Evolutionary conservation across 2,329 filamentous ascomycete genomes (phyloP).

Genomic region (Ascochyta koolunga): DNA sequence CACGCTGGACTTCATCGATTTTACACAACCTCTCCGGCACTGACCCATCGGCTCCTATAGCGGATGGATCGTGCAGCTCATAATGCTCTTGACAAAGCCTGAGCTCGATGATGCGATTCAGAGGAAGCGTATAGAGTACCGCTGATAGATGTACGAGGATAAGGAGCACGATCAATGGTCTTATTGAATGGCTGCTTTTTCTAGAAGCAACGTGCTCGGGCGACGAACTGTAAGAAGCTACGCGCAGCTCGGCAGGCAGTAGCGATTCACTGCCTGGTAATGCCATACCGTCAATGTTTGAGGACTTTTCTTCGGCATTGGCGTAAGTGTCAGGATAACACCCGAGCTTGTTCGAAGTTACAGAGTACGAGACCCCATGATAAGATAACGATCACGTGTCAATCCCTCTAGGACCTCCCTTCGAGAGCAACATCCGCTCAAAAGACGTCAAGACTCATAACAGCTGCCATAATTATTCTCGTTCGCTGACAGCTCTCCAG

Average conservation of each 20-base stretch:
- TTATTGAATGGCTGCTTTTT: conserved; percentile 24
- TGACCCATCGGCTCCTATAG: conserved; percentile 44
- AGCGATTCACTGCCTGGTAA: not conserved
- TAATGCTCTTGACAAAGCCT: conserved; percentile 59
- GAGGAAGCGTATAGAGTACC: conserved; percentile 44
- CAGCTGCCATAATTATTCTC: not conserved
- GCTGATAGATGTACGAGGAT: conserved; percentile 42
- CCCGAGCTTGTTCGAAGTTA: not conserved
- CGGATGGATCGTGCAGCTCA: conserved; percentile 46
- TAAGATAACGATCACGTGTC: conserved; percentile 15
- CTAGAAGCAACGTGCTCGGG: not conserved
- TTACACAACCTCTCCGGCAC: conserved; percentile 63
- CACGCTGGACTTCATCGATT: conserved; percentile 57
- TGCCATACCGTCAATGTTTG: not conserved
- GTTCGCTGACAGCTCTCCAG: not conserved
- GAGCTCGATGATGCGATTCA: conserved; percentile 46
- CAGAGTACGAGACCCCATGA: not conserved
- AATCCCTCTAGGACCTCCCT: not conserved
- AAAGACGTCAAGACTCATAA: not conserved
- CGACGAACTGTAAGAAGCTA: conserved; percentile 12
- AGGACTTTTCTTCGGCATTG: not conserved
- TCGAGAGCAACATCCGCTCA: not conserved
- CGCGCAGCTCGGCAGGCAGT: not conserved
- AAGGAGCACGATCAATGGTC: conserved; percentile 40
- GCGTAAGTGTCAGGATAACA: not conserved